Conservation (phyloP, 208 protist species). For the Endotrypanum monterogeii region DNA sequence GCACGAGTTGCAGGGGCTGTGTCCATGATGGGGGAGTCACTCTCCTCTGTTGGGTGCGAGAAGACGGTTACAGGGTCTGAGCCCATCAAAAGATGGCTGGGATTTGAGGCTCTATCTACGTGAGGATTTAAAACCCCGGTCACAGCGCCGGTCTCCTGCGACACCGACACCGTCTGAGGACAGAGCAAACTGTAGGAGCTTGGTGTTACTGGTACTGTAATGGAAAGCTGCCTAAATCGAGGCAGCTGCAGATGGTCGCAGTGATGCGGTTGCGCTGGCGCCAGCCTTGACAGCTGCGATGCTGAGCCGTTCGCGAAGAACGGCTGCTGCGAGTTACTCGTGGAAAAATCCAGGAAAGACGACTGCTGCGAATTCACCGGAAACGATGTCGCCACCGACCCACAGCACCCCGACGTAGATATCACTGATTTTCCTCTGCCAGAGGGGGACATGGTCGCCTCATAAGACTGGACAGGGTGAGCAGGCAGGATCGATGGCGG, state of each 20-base stretch:
- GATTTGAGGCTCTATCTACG: background rate
- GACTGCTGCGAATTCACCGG: background rate
- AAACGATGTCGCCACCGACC: background rate
- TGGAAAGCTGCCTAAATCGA: background rate
- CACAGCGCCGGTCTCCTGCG: background rate
- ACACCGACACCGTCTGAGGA: background rate
- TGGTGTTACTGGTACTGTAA: background rate
- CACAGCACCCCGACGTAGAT: background rate
- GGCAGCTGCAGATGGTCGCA: background rate
- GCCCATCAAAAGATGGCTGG: background rate
- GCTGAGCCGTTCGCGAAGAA: background rate
- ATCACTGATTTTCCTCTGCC: background rate
- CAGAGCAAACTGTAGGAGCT: background rate
- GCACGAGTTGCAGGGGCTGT: background rate
- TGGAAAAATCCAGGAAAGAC: background rate
- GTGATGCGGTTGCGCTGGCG: background rate
- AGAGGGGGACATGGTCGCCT: background rate
- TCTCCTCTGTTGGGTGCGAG: background rate
- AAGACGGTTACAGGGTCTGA: background rate
- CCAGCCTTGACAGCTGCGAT: background rate
- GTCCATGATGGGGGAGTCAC: background rate
- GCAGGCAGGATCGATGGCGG: background rate
- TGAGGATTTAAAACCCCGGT: background rate
- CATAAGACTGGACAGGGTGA: background rate
- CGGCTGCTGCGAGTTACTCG: background rate